A percentile compares a stretch with the other conserved stretches of the same genome.
Conservation (phyloP, 1,139 yeast genomes). For the Saccharomycopsis phalli region DNA sequence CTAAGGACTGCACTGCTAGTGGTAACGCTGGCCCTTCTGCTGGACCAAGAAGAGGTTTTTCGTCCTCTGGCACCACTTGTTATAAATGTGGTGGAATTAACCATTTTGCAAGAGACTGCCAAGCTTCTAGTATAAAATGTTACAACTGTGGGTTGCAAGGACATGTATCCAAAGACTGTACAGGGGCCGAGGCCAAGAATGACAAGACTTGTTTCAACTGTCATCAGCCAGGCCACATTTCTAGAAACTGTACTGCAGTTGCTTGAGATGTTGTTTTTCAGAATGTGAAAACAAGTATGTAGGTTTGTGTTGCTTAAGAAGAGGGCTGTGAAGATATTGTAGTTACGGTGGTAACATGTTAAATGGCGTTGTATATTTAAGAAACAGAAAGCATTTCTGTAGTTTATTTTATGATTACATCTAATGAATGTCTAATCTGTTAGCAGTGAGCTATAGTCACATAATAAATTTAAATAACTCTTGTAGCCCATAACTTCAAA, state of each 20-base stretch:
- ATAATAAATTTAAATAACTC: too few species aligned
- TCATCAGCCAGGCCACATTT: conserved; percentile 77
- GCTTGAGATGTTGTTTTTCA: conserved; percentile 21
- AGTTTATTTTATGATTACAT: too few species aligned
- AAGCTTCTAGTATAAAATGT: conserved; percentile 66
- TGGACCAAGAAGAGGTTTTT: conserved; percentile 21
- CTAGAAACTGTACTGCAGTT: conserved; percentile 58
- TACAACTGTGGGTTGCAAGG: conserved; percentile 90
- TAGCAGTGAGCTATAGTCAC: too few species aligned
- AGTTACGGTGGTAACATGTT: too few species aligned
- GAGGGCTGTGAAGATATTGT: too few species aligned
- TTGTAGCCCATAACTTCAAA: too few species aligned
- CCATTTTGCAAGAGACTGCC: conserved; percentile 89
- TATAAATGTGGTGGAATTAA: conserved; percentile 92
- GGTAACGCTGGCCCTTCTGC: conserved; percentile 28
- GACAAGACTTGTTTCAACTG: conserved; percentile 70
- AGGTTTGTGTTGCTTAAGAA: too few species aligned
- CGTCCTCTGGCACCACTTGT: conserved; percentile 46
- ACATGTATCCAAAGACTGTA: conserved; percentile 65
- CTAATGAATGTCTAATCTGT: too few species aligned
- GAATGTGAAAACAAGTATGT: too few species aligned
- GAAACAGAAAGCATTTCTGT: too few species aligned
- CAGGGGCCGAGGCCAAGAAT: conserved; percentile 38
- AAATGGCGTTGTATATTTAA: too few species aligned
- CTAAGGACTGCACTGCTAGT: conserved; percentile 62